These are phyloP conservation scores for Mallotus japonicus DNA, from an alignment of 441 rosid genomes.

Conservation along the genomic window DNA sequence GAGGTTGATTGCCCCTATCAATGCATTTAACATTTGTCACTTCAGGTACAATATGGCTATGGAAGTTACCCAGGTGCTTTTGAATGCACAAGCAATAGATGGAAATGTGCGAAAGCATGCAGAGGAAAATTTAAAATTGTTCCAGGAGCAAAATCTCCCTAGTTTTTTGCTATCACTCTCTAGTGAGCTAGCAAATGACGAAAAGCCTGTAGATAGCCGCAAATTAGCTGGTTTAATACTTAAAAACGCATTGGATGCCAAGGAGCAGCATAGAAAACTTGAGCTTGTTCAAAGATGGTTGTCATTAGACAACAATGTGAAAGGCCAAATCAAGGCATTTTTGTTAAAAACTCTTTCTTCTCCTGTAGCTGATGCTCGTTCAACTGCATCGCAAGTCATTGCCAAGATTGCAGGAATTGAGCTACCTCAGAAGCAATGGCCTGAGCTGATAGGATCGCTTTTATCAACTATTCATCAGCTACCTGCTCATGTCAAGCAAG, in stretches of 20 bases:
- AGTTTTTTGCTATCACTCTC: conserved; percentile 45
- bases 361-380: conserved; percentile 40
- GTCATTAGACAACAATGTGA: conserved; percentile 35
- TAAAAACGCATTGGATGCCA: conserved; percentile 53
- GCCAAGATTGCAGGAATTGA: conserved; percentile 55
- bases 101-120: conserved; percentile 51
- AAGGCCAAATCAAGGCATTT: conserved; percentile 40
- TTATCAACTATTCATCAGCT: conserved; percentile 44
- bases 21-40: background rate
- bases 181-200: conserved; percentile 47
- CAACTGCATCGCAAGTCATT: conserved; percentile 52
- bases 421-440: conserved; percentile 54
- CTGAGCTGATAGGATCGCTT: conserved; percentile 46
- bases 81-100: conserved; percentile 52
- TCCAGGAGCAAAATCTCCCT: conserved; percentile 55
- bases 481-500: conserved; percentile 52
- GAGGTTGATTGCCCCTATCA: background rate
- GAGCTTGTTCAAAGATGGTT: conserved; percentile 55
- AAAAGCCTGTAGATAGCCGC: conserved; percentile 52
- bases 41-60: conserved; percentile 45
- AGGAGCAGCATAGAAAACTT: conserved; percentile 45
- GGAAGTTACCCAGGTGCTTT: conserved; percentile 56
- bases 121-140: conserved; percentile 65
- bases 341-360: conserved; percentile 45
- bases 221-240: conserved; percentile 48